Evolutionary conservation across 306 rosid species (phyloP), one percentile per base, ranked within the genome.

Genomic region (Dryas alaskensis): DNA sequence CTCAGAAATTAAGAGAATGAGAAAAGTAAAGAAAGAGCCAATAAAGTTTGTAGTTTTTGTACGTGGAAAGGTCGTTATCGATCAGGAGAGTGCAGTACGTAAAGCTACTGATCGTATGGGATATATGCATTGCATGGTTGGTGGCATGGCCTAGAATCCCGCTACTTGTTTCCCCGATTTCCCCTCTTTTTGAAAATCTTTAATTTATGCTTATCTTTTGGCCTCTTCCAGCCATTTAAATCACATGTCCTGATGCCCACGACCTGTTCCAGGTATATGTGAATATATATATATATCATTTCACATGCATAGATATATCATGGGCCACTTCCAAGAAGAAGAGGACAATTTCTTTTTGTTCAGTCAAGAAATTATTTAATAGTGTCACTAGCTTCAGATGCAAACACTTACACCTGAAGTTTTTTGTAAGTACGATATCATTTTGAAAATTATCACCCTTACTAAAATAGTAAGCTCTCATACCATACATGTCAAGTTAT

Each of bases 131-230:
- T 17, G 10, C 17, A 9, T 17, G 64, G 51, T 70, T 70, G 50
- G 63, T 70, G 51, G 42, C 52, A 70, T 69, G 74, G 52, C 74
- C 74, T 53, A 53, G 39, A 52, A 70, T 53, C 63, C 74, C 52
- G 63, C 31, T 17, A n/a, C 31, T 2, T 68, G 60, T 14, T 27
- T 19, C 55, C 67, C 49, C 6, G 70, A 8, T 40, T 16, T n/a
- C 5, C 10, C 22, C 6, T n/a, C 19, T 11, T 22, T 13, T 9
- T 4, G 37, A 31, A 31, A 31, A 31, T 31, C 37, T 31, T 31
- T 3, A 2, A 27, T 11, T 46, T 50, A 7, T 50, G 8, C 11
- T 40, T 52, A 69, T 10, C 61, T 69, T 69, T 69, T 43, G 46
- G 60, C 61, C 39, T 8, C 51, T 68, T 16, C 14, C 37, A 31